A percentile compares a stretch with the other conserved stretches of the same genome.
These are phyloP conservation scores for Metschnikowia borealis DNA, from an alignment of 805 yeast genomes.

Conservation along the genomic window DNA sequence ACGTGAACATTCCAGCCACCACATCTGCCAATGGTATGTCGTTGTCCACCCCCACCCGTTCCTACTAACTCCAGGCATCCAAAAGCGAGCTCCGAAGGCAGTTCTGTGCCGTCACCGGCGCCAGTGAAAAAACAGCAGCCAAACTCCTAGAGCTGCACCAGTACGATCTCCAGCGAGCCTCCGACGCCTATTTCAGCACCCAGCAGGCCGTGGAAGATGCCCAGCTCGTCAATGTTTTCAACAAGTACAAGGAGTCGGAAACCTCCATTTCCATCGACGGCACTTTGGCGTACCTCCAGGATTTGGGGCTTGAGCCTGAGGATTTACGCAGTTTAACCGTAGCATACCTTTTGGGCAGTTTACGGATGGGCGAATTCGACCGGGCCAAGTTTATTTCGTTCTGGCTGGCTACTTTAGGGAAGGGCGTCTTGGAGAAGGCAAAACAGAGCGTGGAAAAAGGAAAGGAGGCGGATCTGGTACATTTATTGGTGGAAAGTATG, in stretches of 20 bases:
- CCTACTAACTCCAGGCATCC: conserved; percentile 10
- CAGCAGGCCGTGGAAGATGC: background rate
- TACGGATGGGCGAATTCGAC: conserved; percentile 60
- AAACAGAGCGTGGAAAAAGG: too few relatives aligned
- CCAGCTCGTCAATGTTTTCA: conserved; percentile 27
- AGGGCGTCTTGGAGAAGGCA: too few relatives aligned
- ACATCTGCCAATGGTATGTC: conserved; percentile 1
- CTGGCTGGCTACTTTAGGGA: conserved; percentile 43
- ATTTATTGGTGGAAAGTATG: conserved; percentile 35
- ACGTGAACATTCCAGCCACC: background rate
- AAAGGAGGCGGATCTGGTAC: too few relatives aligned
- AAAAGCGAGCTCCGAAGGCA: conserved; percentile 22
- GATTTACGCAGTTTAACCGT: conserved; percentile 66
- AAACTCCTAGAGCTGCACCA: conserved; percentile 28
- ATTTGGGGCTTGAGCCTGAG: conserved; percentile 68
- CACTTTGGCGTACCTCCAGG: conserved; percentile 62
- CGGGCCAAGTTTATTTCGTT: conserved; percentile 47
- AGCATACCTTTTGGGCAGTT: conserved; percentile 65
- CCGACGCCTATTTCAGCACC: conserved; percentile 26
- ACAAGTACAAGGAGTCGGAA: conserved; percentile 27
- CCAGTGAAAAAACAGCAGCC: conserved; percentile 31
- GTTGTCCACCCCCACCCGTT: background rate
- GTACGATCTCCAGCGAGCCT: conserved; percentile 29
- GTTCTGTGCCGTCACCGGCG: conserved; percentile 41
- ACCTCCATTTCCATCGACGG: conserved; percentile 70